Base-by-base conservation (phyloP, 2,329 filamentous ascomycete genomes). In the Davidsoniella eucalypti region DNA sequence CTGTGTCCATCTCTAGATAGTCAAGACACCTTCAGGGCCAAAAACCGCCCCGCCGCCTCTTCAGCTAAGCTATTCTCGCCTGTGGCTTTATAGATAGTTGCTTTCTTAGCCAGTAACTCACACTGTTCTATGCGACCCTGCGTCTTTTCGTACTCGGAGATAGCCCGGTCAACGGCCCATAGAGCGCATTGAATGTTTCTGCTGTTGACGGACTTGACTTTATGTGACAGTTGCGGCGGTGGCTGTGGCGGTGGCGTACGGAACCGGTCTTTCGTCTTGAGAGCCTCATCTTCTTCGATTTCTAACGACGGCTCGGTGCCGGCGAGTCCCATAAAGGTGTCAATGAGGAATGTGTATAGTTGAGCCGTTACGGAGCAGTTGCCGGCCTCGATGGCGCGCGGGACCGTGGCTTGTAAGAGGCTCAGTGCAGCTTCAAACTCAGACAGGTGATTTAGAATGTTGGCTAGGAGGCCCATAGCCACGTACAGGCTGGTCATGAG, bases 61-160 rank as follows among this genome's bases (percentile, higher is more conserved):
- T 51, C 81, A 1, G 80, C 78, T 54, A 80, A 58, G 16, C 68
- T 69, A 56, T 70, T 63, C 57, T 87, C 82, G 0, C 81, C 84
- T 6, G 75, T 70, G 44, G 82, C 67, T 61, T 80, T 78, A 69
- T 85, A 83, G 47, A 93, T 73, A 47, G 79, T 79, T 3, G 84
- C 82, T 64, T 86, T 88, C 69, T 92, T 92, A 17, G 82, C 81
- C 66, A 88, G 74, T 69, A 84, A 79, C 63, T 87, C 82, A 59
- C 84, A 81, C 64, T 85, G 81, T 49, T 78, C 78, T n/a, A 69
- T 65, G 12, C 80, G 65, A 17, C 56, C 84, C 60, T 84, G 78
- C 12, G 86, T 68, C 44, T 69, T 71, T 40, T 78, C 75, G 61
- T 76, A 93, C 54, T 80, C 73, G 29, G 68, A 67, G 56, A 80